Conservation (phyloP, 768 basidiomycete genomes). For the Daedaleopsis nitida region DNA sequence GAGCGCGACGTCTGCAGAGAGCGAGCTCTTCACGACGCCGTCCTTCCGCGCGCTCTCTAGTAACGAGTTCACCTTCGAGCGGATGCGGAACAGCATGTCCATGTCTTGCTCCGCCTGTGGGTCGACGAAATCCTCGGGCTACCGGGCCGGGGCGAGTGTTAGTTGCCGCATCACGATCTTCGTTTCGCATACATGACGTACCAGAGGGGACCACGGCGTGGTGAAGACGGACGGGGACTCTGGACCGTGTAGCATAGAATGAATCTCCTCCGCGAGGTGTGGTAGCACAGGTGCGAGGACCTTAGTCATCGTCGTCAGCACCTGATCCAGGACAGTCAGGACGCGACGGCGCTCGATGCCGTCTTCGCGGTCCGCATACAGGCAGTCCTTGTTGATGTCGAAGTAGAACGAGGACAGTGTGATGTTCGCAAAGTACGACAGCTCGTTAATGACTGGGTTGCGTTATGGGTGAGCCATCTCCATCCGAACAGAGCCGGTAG, state of each 20-base stretch:
- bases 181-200: constrained; percentile 34
- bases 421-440: constrained; percentile 78
- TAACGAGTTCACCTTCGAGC: constrained; percentile 60
- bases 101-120: constrained; percentile 59
- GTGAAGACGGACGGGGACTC: constrained; percentile 66
- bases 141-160: neutral
- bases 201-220: constrained; percentile 68
- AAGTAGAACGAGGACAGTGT: constrained; percentile 92
- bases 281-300: constrained; percentile 87
- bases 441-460: constrained; percentile 62
- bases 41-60: constrained; percentile 76
- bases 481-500: neutral
- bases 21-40: constrained; percentile 72
- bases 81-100: constrained; percentile 58
- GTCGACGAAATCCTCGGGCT: constrained; percentile 70
- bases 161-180: too few species aligned
- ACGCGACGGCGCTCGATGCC: constrained; percentile 62
- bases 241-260: constrained; percentile 38
- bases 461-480: neutral
- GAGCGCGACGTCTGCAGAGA: constrained; percentile 77
- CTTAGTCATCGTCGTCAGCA: constrained; percentile 65
- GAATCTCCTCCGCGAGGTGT: constrained; percentile 88
- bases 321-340: constrained; percentile 72
- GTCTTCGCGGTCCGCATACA: constrained; percentile 69
- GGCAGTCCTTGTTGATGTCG: constrained; percentile 85